Percentiles rank a stretch among this genome's conserved stretches.
Conservation (phyloP, 2,329 filamentous ascomycete species). For the Nannizziopsis arthrosporioides region DNA sequence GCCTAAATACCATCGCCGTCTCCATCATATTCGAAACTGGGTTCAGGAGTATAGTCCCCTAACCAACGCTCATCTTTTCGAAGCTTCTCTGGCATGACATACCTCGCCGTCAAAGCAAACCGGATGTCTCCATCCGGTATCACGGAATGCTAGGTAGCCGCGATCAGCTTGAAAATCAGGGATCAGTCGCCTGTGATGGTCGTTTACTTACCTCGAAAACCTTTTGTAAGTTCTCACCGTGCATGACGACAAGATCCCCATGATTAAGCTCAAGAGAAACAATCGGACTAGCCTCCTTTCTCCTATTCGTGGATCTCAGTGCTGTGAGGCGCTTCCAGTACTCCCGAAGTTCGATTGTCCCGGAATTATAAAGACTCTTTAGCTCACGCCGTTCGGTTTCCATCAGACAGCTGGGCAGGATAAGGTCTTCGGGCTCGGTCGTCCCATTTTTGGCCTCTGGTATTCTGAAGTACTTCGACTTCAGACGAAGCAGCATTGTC, state of each 20-base stretch:
- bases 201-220: constrained; percentile 38
- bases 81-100: constrained; percentile 33
- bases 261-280: constrained; percentile 42
- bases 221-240: constrained; percentile 43
- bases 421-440: constrained; percentile 19
- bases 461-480: constrained; percentile 35
- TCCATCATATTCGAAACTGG: constrained; percentile 16
- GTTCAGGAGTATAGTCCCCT: constrained; percentile 13
- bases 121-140: constrained; percentile 34
- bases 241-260: constrained; percentile 49
- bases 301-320: constrained; percentile 19
- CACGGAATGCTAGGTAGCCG: constrained; percentile 31
- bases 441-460: constrained; percentile 8
- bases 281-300: constrained; percentile 21
- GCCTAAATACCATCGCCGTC: constrained; percentile 10
- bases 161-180: neutral
- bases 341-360: constrained; percentile 15
- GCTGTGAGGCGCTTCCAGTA: constrained; percentile 21
- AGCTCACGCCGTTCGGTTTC: constrained; percentile 19
- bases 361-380: constrained; percentile 16
- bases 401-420: constrained; percentile 24
- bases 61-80: constrained; percentile 16
- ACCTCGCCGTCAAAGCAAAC: constrained; percentile 41
- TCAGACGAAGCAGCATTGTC: constrained; percentile 45
- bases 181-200: neutral